A percentile compares a stretch with the other conserved stretches of the same genome.
phyloP scores from a whole-genome alignment of 1,284 basidiomycete genomes.

The Heterobasidion occidentale region DNA sequence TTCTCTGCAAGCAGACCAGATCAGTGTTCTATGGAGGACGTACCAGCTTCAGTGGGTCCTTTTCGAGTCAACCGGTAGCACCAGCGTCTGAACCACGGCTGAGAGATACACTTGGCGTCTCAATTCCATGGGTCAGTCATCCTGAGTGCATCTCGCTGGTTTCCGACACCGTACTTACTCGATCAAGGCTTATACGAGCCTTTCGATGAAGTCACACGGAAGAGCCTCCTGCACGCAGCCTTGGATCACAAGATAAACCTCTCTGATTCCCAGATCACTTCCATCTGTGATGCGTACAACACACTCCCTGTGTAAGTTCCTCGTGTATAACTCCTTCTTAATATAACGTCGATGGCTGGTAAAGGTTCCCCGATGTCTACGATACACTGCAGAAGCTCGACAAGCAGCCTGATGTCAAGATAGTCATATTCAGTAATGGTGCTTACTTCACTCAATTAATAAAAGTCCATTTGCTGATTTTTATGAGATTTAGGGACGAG shows the following conservation, averaged over 20 bases:
- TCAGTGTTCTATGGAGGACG: conserved; percentile 18
- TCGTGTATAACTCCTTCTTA: neutral
- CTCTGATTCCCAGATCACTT: conserved; percentile 8
- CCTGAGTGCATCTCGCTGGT: neutral
- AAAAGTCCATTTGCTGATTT: neutral
- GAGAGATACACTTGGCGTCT: conserved; percentile 25
- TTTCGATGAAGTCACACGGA: conserved; percentile 22
- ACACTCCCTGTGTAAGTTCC: conserved; percentile 16
- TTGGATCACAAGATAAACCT: conserved; percentile 14
- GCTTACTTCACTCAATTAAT: neutral
- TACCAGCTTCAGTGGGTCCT: conserved; percentile 25
- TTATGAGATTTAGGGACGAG: conserved; percentile 10
- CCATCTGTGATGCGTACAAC: conserved; percentile 19
- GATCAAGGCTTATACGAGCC: conserved; percentile 19
- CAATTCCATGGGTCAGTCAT: conserved; percentile 22
- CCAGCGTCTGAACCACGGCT: neutral
- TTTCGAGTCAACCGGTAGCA: neutral
- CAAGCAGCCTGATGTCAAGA: conserved; percentile 9
- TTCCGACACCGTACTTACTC: neutral
- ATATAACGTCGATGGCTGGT: neutral
- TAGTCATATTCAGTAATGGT: conserved; percentile 25
- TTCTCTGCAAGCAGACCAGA: conserved; percentile 12
- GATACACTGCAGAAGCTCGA: conserved; percentile 14
- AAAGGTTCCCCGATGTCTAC: conserved; percentile 19
- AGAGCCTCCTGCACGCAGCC: conserved; percentile 20